Evolutionary conservation across 768 basidiomycete species (phyloP).

Genomic region (Kwoniella pini): DNA sequence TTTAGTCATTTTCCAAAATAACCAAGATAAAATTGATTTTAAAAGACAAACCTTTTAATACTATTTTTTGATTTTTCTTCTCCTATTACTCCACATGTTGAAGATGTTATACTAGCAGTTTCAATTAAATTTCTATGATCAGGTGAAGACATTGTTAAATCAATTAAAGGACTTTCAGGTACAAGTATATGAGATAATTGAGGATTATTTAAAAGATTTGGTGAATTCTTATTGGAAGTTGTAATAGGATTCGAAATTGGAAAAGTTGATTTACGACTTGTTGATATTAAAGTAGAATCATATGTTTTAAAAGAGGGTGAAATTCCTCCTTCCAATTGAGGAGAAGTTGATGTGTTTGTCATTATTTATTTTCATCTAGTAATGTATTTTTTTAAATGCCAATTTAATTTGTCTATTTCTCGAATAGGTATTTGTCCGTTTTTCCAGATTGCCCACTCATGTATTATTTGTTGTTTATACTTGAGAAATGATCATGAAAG

Average conservation of each 20-base stretch:
- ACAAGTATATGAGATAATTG: constrained; percentile 14
- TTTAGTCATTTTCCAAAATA: no score
- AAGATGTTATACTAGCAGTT: constrained; percentile 8
- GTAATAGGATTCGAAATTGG: background rate
- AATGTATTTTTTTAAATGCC: no score
- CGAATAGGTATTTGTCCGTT: no score
- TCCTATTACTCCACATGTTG: background rate
- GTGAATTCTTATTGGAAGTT: background rate
- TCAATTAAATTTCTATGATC: constrained; percentile 14
- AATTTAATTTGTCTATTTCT: no score
- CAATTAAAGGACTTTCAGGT: constrained; percentile 15
- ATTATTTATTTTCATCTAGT: background rate
- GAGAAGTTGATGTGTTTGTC: background rate
- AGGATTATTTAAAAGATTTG: constrained; percentile 3
- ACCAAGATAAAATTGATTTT: no score
- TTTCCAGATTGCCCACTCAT: no score
- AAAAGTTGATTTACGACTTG: background rate
- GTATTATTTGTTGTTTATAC: no score
- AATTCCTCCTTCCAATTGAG: no score
- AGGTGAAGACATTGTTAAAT: constrained; percentile 7
- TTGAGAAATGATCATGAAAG: no score
- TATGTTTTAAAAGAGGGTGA: no score
- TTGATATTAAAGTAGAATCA: no score
- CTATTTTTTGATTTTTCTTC: background rate
- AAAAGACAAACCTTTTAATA: no score